Conservation (phyloP, 805 yeast genomes). For the Kodamaea nitidulidarum region DNA sequence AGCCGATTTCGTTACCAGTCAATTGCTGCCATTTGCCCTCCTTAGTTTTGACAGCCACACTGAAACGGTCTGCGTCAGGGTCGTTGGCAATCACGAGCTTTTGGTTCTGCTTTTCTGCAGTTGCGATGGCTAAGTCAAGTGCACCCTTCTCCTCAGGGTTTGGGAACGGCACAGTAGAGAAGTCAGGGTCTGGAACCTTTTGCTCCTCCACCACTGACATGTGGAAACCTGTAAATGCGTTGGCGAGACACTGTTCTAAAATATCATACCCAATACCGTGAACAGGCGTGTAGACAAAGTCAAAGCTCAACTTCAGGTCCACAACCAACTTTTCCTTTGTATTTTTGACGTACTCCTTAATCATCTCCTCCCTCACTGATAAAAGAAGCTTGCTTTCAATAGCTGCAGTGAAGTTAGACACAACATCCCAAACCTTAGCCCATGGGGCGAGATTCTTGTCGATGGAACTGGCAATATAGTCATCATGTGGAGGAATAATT, state of each 20-base stretch:
- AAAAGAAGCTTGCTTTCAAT: constrained; percentile 24
- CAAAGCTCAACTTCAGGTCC: constrained; percentile 24
- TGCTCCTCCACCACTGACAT: constrained; percentile 58
- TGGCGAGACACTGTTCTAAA: constrained; percentile 39
- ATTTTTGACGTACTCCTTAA: constrained; percentile 36
- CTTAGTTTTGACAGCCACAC: constrained; percentile 59
- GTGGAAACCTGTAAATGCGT: constrained; percentile 31
- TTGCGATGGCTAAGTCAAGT: constrained; percentile 59
- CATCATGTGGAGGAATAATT: constrained; percentile 89
- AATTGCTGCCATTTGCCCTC: constrained; percentile 65
- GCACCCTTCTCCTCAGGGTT: constrained; percentile 97
- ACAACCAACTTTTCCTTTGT: constrained; percentile 29
- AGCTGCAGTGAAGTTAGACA: constrained; percentile 30
- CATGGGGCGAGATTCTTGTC: constrained; percentile 59
- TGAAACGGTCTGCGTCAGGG: constrained; percentile 95
- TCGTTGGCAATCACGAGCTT: constrained; percentile 80
- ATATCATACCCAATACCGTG: constrained; percentile 88
- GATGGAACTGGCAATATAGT: constrained; percentile 63
- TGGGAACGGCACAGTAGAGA: constrained; percentile 84
- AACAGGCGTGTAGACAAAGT: constrained; percentile 86
- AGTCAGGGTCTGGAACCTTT: constrained; percentile 73
- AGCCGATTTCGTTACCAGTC: constrained; percentile 90
- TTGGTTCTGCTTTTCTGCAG: constrained; percentile 51
- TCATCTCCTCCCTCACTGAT: constrained; percentile 40
- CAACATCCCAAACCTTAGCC: constrained; percentile 46